These are phyloP conservation scores for Gossypium sturtianum DNA, from an alignment of 345 rosid genomes.

Conservation along the genomic window DNA sequence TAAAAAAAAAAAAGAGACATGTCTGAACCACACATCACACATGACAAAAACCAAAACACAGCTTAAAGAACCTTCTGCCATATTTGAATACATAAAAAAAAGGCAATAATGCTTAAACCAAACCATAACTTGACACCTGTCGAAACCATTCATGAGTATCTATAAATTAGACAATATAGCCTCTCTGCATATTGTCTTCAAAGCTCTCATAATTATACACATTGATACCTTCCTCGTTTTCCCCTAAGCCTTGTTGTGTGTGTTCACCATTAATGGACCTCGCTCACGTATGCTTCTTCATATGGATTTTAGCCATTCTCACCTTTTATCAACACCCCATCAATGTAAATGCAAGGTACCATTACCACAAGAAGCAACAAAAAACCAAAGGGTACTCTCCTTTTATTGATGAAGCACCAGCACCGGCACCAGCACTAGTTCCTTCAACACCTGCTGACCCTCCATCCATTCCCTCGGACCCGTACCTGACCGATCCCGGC, in stretches of 20 bases:
- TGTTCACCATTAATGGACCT: background rate
- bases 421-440: background rate
- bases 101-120: background rate
- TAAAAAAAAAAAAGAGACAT: background rate
- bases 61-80: constrained; percentile 8
- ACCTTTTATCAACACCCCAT: background rate
- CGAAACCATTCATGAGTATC: background rate
- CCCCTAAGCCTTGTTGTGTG: background rate
- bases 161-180: background rate
- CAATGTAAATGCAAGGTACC: background rate
- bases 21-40: constrained; percentile 25
- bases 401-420: background rate
- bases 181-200: background rate
- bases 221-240: background rate
- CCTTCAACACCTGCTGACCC: background rate
- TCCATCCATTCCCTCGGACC: background rate
- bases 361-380: background rate
- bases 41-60: constrained; percentile 4
- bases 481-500: background rate
- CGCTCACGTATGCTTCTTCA: background rate
- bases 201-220: background rate
- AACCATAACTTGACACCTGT: background rate
- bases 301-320: background rate
- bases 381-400: background rate
- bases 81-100: constrained; percentile 7